A percentile compares a stretch with the other conserved stretches of the same genome.
Conservation (phyloP, 805 yeast genomes). For the Grigorovia yakushimaensis region DNA sequence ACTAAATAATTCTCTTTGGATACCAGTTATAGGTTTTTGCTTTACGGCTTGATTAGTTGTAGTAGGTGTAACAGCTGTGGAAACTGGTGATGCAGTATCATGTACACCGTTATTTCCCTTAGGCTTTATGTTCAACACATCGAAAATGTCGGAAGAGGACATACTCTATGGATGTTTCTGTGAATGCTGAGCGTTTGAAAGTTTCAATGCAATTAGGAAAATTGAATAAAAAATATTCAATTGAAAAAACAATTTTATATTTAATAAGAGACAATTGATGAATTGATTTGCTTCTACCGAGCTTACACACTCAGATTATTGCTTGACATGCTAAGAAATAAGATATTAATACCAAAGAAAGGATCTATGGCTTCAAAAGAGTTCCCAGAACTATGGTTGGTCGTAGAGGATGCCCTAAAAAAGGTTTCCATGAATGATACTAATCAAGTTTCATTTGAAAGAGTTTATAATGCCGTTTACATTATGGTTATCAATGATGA, state of each 20-base stretch:
- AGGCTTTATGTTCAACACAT: slow-evolving; percentile 60
- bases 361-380: slow-evolving; percentile 31
- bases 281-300: no score
- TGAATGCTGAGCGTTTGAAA: not conserved
- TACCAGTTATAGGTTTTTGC: slow-evolving; percentile 42
- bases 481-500: slow-evolving; percentile 45
- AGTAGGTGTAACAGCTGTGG: slow-evolving; percentile 4
- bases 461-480: slow-evolving; percentile 70
- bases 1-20: slow-evolving; percentile 83
- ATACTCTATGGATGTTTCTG: slow-evolving; percentile 4
- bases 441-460: slow-evolving; percentile 68
- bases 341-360: slow-evolving; percentile 55
- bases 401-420: slow-evolving; percentile 54
- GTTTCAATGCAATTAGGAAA: not conserved
- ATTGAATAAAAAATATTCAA: not conserved
- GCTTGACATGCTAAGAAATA: slow-evolving; percentile 30
- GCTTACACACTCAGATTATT: no score
- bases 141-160: slow-evolving; percentile 57
- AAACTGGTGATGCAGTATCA: slow-evolving; percentile 6
- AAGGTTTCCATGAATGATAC: slow-evolving; percentile 69
- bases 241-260: not conserved
- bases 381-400: slow-evolving; percentile 58
- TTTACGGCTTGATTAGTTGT: slow-evolving; percentile 5
- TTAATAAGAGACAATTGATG: not conserved
- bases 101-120: slow-evolving; percentile 12